Evolutionary conservation across 2,329 filamentous ascomycete species (phyloP).

Genomic region (Colletotrichum chlorophyti): DNA sequence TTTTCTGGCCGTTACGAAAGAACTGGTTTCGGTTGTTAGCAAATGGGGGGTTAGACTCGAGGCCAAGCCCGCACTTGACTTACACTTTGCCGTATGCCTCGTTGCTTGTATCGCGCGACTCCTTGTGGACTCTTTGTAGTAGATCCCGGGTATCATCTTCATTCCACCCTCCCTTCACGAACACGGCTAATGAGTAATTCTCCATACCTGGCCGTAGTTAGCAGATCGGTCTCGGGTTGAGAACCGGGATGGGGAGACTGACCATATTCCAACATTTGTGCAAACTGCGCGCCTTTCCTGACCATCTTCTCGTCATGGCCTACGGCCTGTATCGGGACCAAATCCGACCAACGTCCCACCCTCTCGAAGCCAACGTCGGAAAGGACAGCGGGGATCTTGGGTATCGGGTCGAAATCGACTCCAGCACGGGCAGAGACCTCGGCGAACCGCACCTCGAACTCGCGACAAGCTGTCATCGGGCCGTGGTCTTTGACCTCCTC

Average conservation of each 20-base stretch:
- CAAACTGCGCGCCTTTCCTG: constrained; percentile 44
- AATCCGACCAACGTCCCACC: constrained; percentile 47
- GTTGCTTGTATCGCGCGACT: constrained; percentile 37
- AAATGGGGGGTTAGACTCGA: no score
- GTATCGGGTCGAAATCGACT: constrained; percentile 48
- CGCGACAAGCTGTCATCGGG: constrained; percentile 35
- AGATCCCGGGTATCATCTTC: constrained; percentile 39
- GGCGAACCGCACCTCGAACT: constrained; percentile 41
- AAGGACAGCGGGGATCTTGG: constrained; percentile 42
- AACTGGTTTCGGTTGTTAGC: neutral
- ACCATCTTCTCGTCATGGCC: constrained; percentile 46
- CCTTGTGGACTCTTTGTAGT: constrained; percentile 39
- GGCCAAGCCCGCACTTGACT: constrained; percentile 26
- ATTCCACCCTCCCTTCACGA: constrained; percentile 39
- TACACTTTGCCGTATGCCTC: constrained; percentile 41
- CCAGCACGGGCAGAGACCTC: constrained; percentile 37
- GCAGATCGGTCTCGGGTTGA: constrained; percentile 1
- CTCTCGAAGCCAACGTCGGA: constrained; percentile 46
- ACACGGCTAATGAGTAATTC: constrained; percentile 41
- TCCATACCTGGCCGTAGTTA: constrained; percentile 30
- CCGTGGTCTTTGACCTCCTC: constrained; percentile 29
- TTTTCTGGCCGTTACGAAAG: constrained; percentile 28
- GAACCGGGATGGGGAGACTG: constrained; percentile 23
- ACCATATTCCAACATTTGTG: constrained; percentile 46
- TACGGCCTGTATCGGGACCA: constrained; percentile 48